phyloP scores from a whole-genome alignment of 2,329 filamentous ascomycete genomes.

The Hypoxylon sp. region DNA sequence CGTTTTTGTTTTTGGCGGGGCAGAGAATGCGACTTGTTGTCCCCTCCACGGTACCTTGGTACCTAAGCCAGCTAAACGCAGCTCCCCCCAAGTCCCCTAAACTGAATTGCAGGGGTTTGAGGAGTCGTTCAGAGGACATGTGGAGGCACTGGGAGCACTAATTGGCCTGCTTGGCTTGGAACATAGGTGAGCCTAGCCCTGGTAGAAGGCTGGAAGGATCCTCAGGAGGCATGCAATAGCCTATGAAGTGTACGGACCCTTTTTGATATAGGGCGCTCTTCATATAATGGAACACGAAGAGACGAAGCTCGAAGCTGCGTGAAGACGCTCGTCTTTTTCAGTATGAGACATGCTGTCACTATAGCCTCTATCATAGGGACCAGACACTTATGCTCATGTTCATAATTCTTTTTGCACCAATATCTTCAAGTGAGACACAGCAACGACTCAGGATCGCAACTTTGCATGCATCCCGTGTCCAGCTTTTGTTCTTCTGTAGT shows the following conservation, averaged over 20 bases:
- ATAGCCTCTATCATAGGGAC: too few species aligned
- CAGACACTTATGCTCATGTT: not conserved
- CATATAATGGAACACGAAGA: too few species aligned
- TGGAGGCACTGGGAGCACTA: slow-evolving; percentile 27
- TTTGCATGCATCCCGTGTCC: slow-evolving; percentile 1
- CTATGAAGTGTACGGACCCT: too few species aligned
- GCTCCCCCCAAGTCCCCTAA: slow-evolving; percentile 5
- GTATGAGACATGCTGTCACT: too few species aligned
- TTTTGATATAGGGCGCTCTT: too few species aligned
- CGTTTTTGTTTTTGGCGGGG: slow-evolving; percentile 35
- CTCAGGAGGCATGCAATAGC: too few species aligned
- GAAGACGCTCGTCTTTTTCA: too few species aligned
- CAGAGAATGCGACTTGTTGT: slow-evolving; percentile 4
- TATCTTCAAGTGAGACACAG: not conserved
- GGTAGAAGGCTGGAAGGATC: too few species aligned
- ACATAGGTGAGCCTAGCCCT: not conserved
- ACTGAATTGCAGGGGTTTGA: slow-evolving; percentile 16
- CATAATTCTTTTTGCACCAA: not conserved
- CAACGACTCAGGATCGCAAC: not conserved
- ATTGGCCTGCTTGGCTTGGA: too few species aligned
- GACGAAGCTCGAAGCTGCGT: too few species aligned
- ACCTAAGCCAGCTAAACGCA: too few species aligned
- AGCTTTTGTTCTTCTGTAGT: slow-evolving; percentile 18
- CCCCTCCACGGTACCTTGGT: not conserved
- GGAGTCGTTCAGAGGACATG: slow-evolving; percentile 6